phyloP scores from a whole-genome alignment of 441 rosid genomes.

The Populus hybrid region DNA sequence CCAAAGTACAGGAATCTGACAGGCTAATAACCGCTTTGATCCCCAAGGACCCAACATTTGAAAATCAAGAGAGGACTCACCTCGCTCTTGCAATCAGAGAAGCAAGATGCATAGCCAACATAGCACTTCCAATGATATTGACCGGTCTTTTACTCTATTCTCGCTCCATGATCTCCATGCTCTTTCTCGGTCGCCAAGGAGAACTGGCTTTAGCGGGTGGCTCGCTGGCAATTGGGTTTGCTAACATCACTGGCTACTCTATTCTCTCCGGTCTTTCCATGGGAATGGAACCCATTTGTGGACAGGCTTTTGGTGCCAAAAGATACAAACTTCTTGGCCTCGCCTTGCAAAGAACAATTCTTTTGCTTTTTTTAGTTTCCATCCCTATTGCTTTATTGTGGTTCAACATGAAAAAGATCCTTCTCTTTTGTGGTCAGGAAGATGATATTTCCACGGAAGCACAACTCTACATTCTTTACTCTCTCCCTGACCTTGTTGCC shows the following conservation, averaged over 20 bases:
- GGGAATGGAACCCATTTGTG: conserved; percentile 97
- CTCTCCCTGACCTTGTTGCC: conserved; percentile 74
- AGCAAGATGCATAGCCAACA: conserved; percentile 33
- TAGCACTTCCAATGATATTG: conserved; percentile 72
- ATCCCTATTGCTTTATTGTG: conserved; percentile 64
- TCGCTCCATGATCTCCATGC: conserved; percentile 92
- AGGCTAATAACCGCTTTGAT: conserved; percentile 25
- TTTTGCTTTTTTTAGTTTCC: conserved; percentile 60
- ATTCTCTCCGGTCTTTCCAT: conserved; percentile 79
- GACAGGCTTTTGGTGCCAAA: conserved; percentile 91
- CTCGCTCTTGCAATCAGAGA: conserved; percentile 42
- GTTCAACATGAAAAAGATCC: conserved; percentile 71
- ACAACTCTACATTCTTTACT: conserved; percentile 58
- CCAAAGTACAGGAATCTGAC: conserved; percentile 10
- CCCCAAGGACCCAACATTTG: conserved; percentile 30
- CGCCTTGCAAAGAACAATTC: conserved; percentile 64
- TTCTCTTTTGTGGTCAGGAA: conserved; percentile 66
- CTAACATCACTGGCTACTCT: conserved; percentile 87
- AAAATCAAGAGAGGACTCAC: conserved; percentile 23
- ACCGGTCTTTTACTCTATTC: conserved; percentile 80
- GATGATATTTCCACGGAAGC: conserved; percentile 61
- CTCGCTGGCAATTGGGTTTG: conserved; percentile 82
- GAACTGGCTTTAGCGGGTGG: conserved; percentile 83
- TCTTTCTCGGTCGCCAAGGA: conserved; percentile 80
- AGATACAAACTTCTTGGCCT: conserved; percentile 66